These are phyloP conservation scores for Xylaria nigripes DNA, from an alignment of 495 filamentous ascomycete species.

Conservation along the genomic window DNA sequence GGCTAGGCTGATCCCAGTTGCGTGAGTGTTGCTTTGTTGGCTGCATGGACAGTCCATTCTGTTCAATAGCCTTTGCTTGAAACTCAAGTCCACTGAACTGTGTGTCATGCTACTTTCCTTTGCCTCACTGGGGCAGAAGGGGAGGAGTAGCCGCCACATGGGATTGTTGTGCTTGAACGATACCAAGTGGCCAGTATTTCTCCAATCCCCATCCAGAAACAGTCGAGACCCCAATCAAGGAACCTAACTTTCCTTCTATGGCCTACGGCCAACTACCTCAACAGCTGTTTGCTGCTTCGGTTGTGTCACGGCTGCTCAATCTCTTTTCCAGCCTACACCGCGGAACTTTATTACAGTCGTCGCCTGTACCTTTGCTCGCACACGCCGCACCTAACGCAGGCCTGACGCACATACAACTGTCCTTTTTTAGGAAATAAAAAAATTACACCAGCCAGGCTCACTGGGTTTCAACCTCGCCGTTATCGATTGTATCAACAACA, in stretches of 20 bases:
- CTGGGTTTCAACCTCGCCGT: not conserved
- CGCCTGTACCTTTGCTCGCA: not conserved
- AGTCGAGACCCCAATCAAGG: constrained; percentile 18
- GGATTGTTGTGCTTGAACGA: constrained; percentile 12
- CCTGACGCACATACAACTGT: constrained; percentile 1
- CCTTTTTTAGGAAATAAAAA: not conserved
- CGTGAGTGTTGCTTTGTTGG: constrained; percentile 2
- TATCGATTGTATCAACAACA: not conserved
- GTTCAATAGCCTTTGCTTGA: constrained; percentile 4
- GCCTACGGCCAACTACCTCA: constrained; percentile 18
- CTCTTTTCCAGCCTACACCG: not conserved
- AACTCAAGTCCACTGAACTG: not conserved
- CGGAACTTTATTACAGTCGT: constrained; percentile 7
- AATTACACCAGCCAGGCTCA: not conserved
- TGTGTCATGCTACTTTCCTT: not conserved
- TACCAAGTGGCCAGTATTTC: constrained; percentile 24
- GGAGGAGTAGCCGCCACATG: not conserved
- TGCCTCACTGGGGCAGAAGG: not conserved
- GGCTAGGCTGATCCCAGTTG: constrained; percentile 11
- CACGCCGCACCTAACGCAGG: not conserved
- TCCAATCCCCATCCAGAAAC: constrained; percentile 23
- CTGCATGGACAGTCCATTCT: constrained; percentile 1
- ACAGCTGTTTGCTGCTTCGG: constrained; percentile 15
- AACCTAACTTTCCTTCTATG: constrained; percentile 7
- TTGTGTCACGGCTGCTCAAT: constrained; percentile 22